phyloP scores from a whole-genome alignment of 2,329 filamentous ascomycete species.

The Chrysoporthe cubensis region DNA sequence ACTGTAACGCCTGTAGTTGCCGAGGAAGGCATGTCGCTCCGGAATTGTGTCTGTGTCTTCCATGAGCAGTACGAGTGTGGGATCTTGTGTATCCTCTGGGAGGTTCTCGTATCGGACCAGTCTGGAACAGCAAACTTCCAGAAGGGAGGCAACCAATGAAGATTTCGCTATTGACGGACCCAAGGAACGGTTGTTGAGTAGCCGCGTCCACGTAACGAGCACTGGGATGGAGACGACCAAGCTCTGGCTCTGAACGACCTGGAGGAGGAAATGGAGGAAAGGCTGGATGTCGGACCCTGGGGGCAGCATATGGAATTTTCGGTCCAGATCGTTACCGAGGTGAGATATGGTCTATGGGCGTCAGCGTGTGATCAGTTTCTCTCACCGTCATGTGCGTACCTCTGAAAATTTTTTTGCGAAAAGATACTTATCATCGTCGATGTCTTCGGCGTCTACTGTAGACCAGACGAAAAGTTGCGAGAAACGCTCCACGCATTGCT shows the following conservation, averaged over 20 bases:
- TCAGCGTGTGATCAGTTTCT: constrained; percentile 21
- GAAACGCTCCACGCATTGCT: constrained; percentile 72
- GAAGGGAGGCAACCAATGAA: constrained; percentile 71
- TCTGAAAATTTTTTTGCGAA: constrained; percentile 94
- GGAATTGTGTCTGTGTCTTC: constrained; percentile 96
- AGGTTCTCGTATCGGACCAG: constrained; percentile 87
- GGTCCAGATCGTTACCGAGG: constrained; percentile 81
- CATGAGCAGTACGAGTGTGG: constrained; percentile 79
- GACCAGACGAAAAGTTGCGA: constrained; percentile 80
- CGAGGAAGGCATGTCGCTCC: constrained; percentile 91
- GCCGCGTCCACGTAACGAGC: constrained; percentile 84
- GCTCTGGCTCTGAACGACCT: constrained; percentile 82
- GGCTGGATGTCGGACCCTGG: constrained; percentile 67
- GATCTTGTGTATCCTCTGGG: constrained; percentile 78
- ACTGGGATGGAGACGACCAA: constrained; percentile 92
- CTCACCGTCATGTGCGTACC: constrained; percentile 51
- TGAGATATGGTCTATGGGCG: constrained; percentile 74
- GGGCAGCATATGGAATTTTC: constrained; percentile 71
- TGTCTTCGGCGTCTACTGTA: constrained; percentile 75
- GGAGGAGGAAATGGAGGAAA: constrained; percentile 79
- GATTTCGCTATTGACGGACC: constrained; percentile 64
- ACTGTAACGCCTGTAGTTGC: constrained; percentile 93
- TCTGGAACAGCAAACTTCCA: constrained; percentile 82
- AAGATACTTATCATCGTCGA: constrained; percentile 90
- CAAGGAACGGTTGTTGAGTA: constrained; percentile 74